Evolutionary conservation across 75 land plant genomes (phyloP).

Genomic region (Picea glauca): DNA sequence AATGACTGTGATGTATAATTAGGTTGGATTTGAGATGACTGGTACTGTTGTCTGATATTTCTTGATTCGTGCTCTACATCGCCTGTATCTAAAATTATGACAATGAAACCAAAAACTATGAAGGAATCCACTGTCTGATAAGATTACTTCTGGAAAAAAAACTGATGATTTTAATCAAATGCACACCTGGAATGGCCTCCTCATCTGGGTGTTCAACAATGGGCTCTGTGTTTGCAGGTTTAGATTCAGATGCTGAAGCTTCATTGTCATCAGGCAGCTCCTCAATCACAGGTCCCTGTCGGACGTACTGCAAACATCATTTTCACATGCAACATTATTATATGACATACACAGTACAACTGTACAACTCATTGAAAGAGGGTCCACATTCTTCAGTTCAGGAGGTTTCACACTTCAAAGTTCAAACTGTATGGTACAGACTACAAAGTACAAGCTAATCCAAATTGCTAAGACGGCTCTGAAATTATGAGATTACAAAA

Average conservation of each 20-base stretch:
- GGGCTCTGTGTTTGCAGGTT: constrained; percentile 19
- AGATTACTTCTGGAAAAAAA: background rate
- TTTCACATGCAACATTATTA: background rate
- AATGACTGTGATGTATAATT: constrained; percentile 13
- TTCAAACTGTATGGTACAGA: too few species aligned
- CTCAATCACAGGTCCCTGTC: constrained; percentile 41
- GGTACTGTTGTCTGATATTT: background rate
- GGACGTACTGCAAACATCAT: constrained; percentile 2
- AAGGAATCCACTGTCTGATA: background rate
- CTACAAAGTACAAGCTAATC: too few species aligned
- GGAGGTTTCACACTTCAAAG: too few species aligned
- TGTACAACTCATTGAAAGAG: too few species aligned
- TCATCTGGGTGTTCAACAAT: constrained; percentile 51
- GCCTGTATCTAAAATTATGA: background rate
- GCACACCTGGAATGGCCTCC: constrained; percentile 23
- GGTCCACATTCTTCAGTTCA: too few species aligned
- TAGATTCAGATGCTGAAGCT: constrained; percentile 8
- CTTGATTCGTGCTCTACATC: constrained; percentile 4
- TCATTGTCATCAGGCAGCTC: constrained; percentile 29
- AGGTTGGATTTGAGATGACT: background rate
- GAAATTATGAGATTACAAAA: too few species aligned
- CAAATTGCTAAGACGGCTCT: too few species aligned
- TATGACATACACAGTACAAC: too few species aligned
- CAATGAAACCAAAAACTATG: background rate
- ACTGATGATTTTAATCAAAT: background rate